Percentiles rank a stretch among this genome's conserved stretches.
These are phyloP conservation scores for Echites panduratus DNA, from an alignment of 257 asterid species.

Conservation along the genomic window DNA sequence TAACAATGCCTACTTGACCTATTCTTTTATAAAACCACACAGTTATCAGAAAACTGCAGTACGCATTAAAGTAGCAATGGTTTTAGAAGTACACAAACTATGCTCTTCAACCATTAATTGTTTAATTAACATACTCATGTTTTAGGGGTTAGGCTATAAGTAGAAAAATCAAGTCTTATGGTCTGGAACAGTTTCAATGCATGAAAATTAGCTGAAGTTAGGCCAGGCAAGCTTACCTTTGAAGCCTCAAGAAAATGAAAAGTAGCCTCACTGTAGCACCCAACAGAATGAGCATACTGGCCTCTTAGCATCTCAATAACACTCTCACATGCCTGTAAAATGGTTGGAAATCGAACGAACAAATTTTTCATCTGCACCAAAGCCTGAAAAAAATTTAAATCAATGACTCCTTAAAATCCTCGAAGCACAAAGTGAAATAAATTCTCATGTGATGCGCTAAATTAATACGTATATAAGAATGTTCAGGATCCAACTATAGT, in stretches of 20 bases:
- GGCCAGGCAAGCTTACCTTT: slow-evolving; percentile 34
- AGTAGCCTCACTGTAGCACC: slow-evolving; percentile 76
- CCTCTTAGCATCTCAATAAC: slow-evolving; percentile 88
- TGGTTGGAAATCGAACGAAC: slow-evolving; percentile 85
- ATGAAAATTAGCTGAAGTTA: not conserved
- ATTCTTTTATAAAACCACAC: not conserved
- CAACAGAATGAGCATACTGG: slow-evolving; percentile 88
- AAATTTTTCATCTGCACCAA: slow-evolving; percentile 87
- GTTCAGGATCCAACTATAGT: too few species aligned
- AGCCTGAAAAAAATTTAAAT: slow-evolving; percentile 44
- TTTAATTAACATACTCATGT: not conserved
- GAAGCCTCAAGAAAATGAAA: slow-evolving; percentile 93
- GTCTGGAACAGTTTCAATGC: not conserved
- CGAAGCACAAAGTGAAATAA: not conserved
- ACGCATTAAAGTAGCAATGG: too few species aligned
- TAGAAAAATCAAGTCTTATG: not conserved
- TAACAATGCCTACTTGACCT: not conserved
- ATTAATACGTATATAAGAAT: not conserved
- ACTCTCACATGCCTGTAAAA: slow-evolving; percentile 89
- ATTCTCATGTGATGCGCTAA: not conserved
- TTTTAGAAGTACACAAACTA: not conserved
- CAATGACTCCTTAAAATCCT: not conserved
- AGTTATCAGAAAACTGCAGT: not conserved
- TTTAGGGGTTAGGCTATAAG: not conserved
- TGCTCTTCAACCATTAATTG: not conserved